Conservation (phyloP, 140 eudicot species). For the Ambrosia hybrid region DNA sequence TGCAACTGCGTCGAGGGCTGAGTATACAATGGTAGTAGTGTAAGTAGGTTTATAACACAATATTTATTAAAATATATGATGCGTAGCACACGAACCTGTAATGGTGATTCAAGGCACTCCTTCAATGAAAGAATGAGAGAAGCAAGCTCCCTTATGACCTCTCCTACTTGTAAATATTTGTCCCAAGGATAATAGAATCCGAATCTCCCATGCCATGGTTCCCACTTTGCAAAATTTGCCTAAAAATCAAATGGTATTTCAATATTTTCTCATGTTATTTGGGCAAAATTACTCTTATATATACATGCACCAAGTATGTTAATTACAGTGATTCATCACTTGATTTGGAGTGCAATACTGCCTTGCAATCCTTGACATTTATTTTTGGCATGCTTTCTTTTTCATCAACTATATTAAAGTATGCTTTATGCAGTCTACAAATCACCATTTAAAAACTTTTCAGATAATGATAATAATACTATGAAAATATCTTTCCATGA, state of each 20-base stretch:
- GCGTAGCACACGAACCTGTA: constrained; percentile 43
- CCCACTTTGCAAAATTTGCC: constrained; percentile 95
- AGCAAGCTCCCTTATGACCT: constrained; percentile 67
- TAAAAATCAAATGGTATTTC: constrained; percentile 26
- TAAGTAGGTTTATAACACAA: constrained; percentile 4
- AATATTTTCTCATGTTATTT: constrained; percentile 11
- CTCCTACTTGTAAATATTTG: constrained; percentile 69
- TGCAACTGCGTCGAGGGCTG: constrained; percentile 53
- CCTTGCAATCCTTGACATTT: constrained; percentile 51
- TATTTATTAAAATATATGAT: background rate
- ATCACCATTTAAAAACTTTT: constrained; percentile 14
- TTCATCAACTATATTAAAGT: constrained; percentile 44
- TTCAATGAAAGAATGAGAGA: constrained; percentile 54
- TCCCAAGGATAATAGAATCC: constrained; percentile 80
- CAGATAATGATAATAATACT: background rate
- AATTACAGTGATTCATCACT: constrained; percentile 79
- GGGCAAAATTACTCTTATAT: background rate
- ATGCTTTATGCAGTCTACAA: constrained; percentile 34
- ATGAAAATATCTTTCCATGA: background rate
- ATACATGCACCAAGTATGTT: constrained; percentile 12
- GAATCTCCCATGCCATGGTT: constrained; percentile 95
- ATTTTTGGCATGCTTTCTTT: constrained; percentile 44
- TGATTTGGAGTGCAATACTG: constrained; percentile 67
- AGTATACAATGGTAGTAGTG: constrained; percentile 10
- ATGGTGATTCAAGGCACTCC: constrained; percentile 64